Conservation (phyloP, 108 stramenopile species). For the Asterionellopsis glacialis region DNA sequence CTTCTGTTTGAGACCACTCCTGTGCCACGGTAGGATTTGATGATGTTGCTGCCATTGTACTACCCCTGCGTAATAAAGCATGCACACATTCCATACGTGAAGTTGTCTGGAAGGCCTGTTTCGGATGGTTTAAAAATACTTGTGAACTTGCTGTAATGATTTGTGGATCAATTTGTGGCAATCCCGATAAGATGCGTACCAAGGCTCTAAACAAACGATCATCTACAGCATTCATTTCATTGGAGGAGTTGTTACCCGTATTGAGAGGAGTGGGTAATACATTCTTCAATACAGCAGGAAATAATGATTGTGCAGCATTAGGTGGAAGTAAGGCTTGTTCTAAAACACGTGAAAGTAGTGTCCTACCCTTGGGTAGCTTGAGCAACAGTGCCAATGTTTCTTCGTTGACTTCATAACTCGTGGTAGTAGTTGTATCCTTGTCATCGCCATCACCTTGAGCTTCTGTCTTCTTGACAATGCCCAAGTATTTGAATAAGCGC, state of each 20-base stretch:
- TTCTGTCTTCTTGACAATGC: slow-evolving; percentile 27
- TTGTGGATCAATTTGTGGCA: slow-evolving; percentile 34
- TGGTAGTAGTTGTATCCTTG: slow-evolving; percentile 12
- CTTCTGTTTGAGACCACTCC: slow-evolving; percentile 22
- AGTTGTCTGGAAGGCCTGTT: slow-evolving; percentile 22
- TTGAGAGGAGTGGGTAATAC: slow-evolving; percentile 16
- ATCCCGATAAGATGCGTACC: slow-evolving; percentile 42
- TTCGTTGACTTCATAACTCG: slow-evolving; percentile 7
- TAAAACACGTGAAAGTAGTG: slow-evolving; percentile 55
- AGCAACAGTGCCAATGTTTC: slow-evolving; percentile 35
- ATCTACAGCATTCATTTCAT: slow-evolving; percentile 15
- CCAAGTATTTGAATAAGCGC: slow-evolving; percentile 64
- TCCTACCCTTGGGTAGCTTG: slow-evolving; percentile 71
- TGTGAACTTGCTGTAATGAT: slow-evolving; percentile 1
- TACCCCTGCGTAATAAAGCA: slow-evolving; percentile 59
- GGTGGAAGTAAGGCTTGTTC: slow-evolving; percentile 77
- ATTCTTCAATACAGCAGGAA: slow-evolving; percentile 42
- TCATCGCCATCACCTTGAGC: slow-evolving; percentile 25
- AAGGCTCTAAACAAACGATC: slow-evolving; percentile 58
- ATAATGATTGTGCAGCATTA: slow-evolving; percentile 50
- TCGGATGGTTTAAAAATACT: neutral
- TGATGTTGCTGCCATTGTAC: slow-evolving; percentile 14
- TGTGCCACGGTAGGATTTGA: neutral
- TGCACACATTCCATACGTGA: slow-evolving; percentile 68
- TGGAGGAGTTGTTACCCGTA: neutral